These are phyloP conservation scores for Tagetes patula DNA, from an alignment of 129 eudicot species.

Conservation along the genomic window DNA sequence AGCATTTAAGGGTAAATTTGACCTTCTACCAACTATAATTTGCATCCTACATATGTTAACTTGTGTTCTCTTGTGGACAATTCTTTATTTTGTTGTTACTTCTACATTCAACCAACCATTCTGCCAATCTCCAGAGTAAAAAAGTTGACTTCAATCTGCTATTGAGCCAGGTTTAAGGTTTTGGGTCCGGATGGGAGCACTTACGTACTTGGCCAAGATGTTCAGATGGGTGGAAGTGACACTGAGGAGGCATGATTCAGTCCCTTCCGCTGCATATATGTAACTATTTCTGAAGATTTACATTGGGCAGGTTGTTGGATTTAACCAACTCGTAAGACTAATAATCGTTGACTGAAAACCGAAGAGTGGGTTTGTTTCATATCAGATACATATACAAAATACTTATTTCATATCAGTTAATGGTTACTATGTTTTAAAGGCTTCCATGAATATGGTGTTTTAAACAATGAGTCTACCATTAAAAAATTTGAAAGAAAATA, in stretches of 20 bases:
- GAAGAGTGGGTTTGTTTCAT: background rate
- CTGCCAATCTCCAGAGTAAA: background rate
- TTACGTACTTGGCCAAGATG: conserved; percentile 49
- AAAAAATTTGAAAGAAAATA: no score
- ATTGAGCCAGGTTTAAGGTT: conserved; percentile 54
- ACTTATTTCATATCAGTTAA: background rate
- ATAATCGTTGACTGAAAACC: background rate
- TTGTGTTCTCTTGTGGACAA: background rate
- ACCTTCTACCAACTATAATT: background rate
- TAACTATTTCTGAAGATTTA: background rate
- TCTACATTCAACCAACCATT: background rate
- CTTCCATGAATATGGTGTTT: background rate
- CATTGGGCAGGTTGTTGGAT: background rate
- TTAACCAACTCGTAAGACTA: background rate
- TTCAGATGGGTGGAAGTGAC: conserved; percentile 52
- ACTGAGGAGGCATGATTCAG: conserved; percentile 45
- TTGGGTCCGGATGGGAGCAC: conserved; percentile 72
- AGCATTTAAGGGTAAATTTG: background rate
- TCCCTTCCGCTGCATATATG: background rate
- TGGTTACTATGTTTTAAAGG: background rate
- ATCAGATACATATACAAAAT: background rate
- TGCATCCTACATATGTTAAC: background rate
- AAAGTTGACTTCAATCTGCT: background rate
- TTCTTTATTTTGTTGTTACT: background rate
- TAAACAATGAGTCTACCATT: background rate